Conservation (phyloP, 805 yeast species). For the Groenewaldozyma tartarivorans region DNA sequence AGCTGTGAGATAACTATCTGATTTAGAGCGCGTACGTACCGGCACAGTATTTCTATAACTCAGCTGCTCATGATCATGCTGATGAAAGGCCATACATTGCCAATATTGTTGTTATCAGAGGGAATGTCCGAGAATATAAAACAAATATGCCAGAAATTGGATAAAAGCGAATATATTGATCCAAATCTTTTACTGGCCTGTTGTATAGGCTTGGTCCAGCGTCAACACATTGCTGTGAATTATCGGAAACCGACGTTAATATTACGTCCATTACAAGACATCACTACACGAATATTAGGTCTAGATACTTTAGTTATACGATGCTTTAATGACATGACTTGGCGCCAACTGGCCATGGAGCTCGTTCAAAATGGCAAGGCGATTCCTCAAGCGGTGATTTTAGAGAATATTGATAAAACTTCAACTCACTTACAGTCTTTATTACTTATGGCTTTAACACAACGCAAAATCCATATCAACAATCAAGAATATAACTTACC, state of each 20-base stretch:
- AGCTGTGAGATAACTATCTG: too few relatives aligned
- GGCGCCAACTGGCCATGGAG: not conserved
- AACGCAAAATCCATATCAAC: too few relatives aligned
- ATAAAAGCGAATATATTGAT: too few relatives aligned
- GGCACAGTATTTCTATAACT: too few relatives aligned
- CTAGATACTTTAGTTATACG: not conserved
- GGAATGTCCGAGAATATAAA: too few relatives aligned
- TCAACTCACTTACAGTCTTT: not conserved
- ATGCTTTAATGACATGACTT: not conserved
- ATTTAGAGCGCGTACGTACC: too few relatives aligned
- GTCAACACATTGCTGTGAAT: not conserved
- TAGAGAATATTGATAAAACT: not conserved
- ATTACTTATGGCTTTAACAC: not conserved
- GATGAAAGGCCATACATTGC: too few relatives aligned
- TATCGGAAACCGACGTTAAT: not conserved
- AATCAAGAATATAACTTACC: conserved; percentile 4
- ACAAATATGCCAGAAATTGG: too few relatives aligned
- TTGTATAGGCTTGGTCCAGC: not conserved
- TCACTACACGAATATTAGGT: not conserved
- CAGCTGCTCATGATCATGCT: too few relatives aligned
- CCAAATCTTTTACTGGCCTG: not conserved
- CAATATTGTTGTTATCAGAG: too few relatives aligned
- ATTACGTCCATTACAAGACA: not conserved
- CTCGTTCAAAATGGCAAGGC: not conserved
- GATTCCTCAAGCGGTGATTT: not conserved